These are phyloP conservation scores for Phytopythium mirpurense DNA, from an alignment of 352 stramenopile species.

Conservation along the genomic window DNA sequence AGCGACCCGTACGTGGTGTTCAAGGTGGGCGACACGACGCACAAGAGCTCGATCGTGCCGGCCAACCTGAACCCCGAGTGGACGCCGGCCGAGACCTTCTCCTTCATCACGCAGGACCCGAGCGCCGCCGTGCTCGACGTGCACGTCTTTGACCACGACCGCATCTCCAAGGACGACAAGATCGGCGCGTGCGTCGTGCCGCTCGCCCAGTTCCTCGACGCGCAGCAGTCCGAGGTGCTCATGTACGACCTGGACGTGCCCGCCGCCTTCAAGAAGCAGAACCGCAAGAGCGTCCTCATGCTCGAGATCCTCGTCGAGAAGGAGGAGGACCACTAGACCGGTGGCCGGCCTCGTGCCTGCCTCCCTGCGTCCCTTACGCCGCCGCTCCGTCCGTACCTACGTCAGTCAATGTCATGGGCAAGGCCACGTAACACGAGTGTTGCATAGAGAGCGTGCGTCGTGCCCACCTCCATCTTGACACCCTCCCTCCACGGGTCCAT, in stretches of 20 bases:
- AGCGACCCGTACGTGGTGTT: slow-evolving; percentile 82
- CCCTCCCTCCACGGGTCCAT: no score
- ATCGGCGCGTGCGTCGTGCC: slow-evolving; percentile 56
- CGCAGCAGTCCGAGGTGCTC: slow-evolving; percentile 37
- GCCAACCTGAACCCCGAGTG: slow-evolving; percentile 66
- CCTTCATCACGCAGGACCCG: slow-evolving; percentile 58
- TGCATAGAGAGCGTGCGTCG: no score
- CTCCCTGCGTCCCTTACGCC: no score
- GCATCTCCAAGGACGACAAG: slow-evolving; percentile 72
- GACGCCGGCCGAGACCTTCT: slow-evolving; percentile 57
- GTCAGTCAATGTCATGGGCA: no score
- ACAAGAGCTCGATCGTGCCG: slow-evolving; percentile 60
- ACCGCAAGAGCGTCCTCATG: slow-evolving; percentile 65
- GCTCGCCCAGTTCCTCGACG: slow-evolving; percentile 43
- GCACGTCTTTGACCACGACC: slow-evolving; percentile 69
- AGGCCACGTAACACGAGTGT: no score
- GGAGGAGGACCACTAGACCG: slow-evolving; percentile 34
- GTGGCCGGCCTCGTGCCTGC: background rate
- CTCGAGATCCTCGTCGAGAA: slow-evolving; percentile 71
- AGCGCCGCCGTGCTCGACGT: slow-evolving; percentile 49
- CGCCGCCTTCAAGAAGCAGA: slow-evolving; percentile 46
- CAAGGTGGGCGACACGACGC: slow-evolving; percentile 53
- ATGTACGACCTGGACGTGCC: slow-evolving; percentile 65
- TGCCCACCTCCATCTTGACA: no score
- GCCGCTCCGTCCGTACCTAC: no score